Evolutionary conservation across 768 basidiomycete species (phyloP), one percentile per base, ranked within the genome.

Genomic region (Podaxis sp.): DNA sequence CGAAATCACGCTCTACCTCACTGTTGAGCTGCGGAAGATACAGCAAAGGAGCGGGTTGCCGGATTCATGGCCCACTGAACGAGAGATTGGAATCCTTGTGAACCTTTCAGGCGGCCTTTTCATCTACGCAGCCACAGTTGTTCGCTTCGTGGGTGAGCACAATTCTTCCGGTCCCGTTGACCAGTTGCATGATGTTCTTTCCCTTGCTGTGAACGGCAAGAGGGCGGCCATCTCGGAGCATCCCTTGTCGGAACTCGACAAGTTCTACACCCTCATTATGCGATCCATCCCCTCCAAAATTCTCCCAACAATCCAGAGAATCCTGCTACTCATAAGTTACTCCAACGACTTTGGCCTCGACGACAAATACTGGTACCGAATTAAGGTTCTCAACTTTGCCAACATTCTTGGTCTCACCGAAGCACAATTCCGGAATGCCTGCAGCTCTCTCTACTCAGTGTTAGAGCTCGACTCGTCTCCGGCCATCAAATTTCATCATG

Each of bases 21-120:
- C n/a, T 1, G 17, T 8, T 4, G 41, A 44, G n/a, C 41, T 58
- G 2, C 38, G 50, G 26, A 54, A 53, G 17, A 37, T 24, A 37
- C 57, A 48, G 10, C 24, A 38, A n/a, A 12, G 48, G 36, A 22
- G 5, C 6, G 30, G 20, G 15, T 4, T 20, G 1, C 59, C 26
- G 2, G 44, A 52, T 28, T 44, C 59, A 7, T 66, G 65, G 65
- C 65, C 56, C 11, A 24, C 49, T 1, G 58, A 66, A 40, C n/a
- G n/a, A 4, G 49, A 56, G 5, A 20, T 66, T 22, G 15, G 57
- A 3, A 56, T 15, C 0, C 59, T 64, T 8, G 58, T 58, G 1
- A 10, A 33, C 1, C 49, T 46, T 15, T 37, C 63, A 11, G 63
- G 59, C 6, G 62, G 62, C 0, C 41, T 41, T 7, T 64, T 56